These are phyloP conservation scores for bread wheat (Triticum aestivum) DNA, from an alignment of 176 grass and related monocot species.

Conservation along the genomic window IWGSC_CS_RefSeq_v2.1 NC_057811.1:442435219-442435718, in stretches of 20 bases:
- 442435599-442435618: slow-evolving; percentile 70
- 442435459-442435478: background rate
- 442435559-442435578: slow-evolving; percentile 68
- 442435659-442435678: background rate
- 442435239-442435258: slow-evolving; percentile 72
- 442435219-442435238: slow-evolving; percentile 89
- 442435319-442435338: slow-evolving; percentile 92
- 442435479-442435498: slow-evolving; percentile 64
- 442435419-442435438: background rate
- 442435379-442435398: slow-evolving; percentile 31
- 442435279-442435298: slow-evolving; percentile 82
- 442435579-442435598: slow-evolving; percentile 94
- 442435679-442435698: slow-evolving; percentile 58
- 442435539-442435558: slow-evolving; percentile 36
- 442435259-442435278: slow-evolving; percentile 77
- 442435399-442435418: slow-evolving; percentile 94
- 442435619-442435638: background rate
- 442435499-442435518: slow-evolving; percentile 89
- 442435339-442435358: slow-evolving; percentile 81
- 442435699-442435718: slow-evolving; percentile 64
- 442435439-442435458: background rate
- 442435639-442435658: background rate
- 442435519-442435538: slow-evolving; percentile 69
- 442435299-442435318: slow-evolving; percentile 54
- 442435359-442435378: slow-evolving; percentile 65